These are phyloP conservation scores for Batrachochytrium dendrobatidis DNA, from an alignment of 371 early-diverging fungal species.

Conservation along the genomic window DNA sequence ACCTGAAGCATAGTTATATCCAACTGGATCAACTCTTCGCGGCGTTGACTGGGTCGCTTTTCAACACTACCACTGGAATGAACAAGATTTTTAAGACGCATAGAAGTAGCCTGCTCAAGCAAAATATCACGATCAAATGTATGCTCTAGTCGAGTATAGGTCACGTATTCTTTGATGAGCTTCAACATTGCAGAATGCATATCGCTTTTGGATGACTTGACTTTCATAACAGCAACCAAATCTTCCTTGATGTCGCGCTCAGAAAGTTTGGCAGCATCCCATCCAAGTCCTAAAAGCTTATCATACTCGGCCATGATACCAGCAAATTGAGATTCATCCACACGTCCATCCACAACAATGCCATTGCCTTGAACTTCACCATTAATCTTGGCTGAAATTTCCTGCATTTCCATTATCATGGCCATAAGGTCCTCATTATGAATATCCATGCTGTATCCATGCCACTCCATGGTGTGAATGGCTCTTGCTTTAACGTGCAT, in stretches of 20 bases:
- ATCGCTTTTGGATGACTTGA: conserved; percentile 63
- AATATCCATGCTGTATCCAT: conserved; percentile 4
- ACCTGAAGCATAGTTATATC: conserved; percentile 63
- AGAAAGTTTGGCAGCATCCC: conserved; percentile 54
- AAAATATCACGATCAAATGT: conserved; percentile 53
- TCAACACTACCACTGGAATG: conserved; percentile 12
- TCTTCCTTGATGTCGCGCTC: conserved; percentile 59
- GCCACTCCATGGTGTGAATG: conserved; percentile 7
- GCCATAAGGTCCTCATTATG: conserved; percentile 14
- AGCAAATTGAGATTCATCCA: conserved; percentile 31
- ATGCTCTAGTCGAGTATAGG: conserved; percentile 43
- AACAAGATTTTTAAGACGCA: conserved; percentile 22
- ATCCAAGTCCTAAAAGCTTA: conserved; percentile 44
- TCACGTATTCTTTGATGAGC: conserved; percentile 47
- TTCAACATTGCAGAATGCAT: conserved; percentile 53
- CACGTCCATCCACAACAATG: background rate
- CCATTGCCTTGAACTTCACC: too few species aligned
- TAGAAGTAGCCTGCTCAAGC: conserved; percentile 28
- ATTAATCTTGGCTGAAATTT: conserved; percentile 21
- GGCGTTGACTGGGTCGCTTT: conserved; percentile 29
- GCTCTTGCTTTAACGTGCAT: conserved; percentile 5
- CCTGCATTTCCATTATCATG: conserved; percentile 16
- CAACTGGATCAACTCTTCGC: conserved; percentile 56
- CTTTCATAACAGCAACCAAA: conserved; percentile 57
- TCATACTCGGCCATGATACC: conserved; percentile 40